A percentile compares a stretch with the other conserved stretches of the same genome.
Conservation (phyloP, 106 monocot species). For the Platanthera guangdongensis region DNA sequence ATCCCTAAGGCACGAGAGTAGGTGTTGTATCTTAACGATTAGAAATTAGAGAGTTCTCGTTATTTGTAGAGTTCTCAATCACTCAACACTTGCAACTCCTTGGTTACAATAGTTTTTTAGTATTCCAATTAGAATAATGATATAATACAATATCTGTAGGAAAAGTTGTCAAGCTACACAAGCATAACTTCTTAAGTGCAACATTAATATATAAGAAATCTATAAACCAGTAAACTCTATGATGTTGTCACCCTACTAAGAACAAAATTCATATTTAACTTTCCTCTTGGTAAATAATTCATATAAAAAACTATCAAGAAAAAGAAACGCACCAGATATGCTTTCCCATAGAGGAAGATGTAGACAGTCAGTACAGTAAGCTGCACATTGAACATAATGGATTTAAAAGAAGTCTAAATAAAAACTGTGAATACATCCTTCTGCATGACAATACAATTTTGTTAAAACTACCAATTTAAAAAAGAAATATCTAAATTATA, state of each 20-base stretch:
- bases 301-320: neutral
- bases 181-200: neutral
- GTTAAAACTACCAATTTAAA: neutral
- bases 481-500: neutral
- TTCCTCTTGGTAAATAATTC: neutral
- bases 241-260: neutral
- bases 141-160: neutral
- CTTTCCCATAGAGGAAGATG: constrained; percentile 70
- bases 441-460: neutral
- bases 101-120: no score
- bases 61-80: no score
- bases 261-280: neutral
- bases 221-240: neutral
- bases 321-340: constrained; percentile 51
- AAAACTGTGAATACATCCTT: neutral
- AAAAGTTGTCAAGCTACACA: neutral
- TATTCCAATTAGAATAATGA: no score
- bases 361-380: constrained; percentile 73
- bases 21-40: no score
- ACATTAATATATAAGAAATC: neutral
- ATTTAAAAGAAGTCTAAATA: constrained; percentile 7
- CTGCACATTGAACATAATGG: constrained; percentile 33
- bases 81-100: no score
- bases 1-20: no score
- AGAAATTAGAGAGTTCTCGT: no score